Evolutionary conservation across 2,329 filamentous ascomycete species (phyloP).

Genomic region (Phialophora macrospora): DNA sequence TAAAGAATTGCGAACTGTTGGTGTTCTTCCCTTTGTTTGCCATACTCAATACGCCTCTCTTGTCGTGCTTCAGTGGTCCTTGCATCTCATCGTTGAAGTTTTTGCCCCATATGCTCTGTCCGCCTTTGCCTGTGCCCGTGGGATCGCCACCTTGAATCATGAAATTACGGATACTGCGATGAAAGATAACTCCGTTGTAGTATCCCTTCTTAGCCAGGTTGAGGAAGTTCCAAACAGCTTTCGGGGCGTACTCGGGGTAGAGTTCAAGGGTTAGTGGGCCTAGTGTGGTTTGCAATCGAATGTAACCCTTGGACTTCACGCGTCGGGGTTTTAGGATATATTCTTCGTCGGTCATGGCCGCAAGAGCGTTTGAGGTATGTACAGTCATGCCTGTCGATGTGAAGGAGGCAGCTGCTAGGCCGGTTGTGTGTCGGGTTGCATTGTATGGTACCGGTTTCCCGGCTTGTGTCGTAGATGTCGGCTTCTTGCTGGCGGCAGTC

Average conservation of each 20-base stretch:
- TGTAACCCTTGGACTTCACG: slow-evolving; percentile 89
- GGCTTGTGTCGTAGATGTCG: slow-evolving; percentile 29
- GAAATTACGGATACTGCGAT: slow-evolving; percentile 92
- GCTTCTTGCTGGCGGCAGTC: slow-evolving; percentile 36
- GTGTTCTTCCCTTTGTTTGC: slow-evolving; percentile 99
- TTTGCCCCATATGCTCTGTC: slow-evolving; percentile 88
- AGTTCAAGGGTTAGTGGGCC: slow-evolving; percentile 88
- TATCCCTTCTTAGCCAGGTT: slow-evolving; percentile 86
- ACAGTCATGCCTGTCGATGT: slow-evolving; percentile 93
- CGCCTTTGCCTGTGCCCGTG: slow-evolving; percentile 88
- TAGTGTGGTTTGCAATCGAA: slow-evolving; percentile 81
- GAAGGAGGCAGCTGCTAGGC: slow-evolving; percentile 88
- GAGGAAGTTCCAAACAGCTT: slow-evolving; percentile 96
- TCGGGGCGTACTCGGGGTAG: slow-evolving; percentile 86
- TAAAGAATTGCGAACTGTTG: slow-evolving; percentile 94
- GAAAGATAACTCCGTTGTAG: slow-evolving; percentile 80
- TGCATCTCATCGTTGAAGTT: slow-evolving; percentile 94
- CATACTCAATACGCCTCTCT: slow-evolving; percentile 84
- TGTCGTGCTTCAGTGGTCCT: slow-evolving; percentile 81
- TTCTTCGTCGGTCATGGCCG: slow-evolving; percentile 88
- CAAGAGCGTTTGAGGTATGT: slow-evolving; percentile 84
- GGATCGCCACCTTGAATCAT: slow-evolving; percentile 99
- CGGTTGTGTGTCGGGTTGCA: slow-evolving; percentile 87
- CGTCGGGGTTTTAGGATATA: slow-evolving; percentile 92
- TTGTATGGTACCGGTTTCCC: slow-evolving; percentile 68